These are phyloP conservation scores for Apophysomyces ossiformis DNA, from an alignment of 371 early-diverging fungal species.

Conservation along the genomic window DNA sequence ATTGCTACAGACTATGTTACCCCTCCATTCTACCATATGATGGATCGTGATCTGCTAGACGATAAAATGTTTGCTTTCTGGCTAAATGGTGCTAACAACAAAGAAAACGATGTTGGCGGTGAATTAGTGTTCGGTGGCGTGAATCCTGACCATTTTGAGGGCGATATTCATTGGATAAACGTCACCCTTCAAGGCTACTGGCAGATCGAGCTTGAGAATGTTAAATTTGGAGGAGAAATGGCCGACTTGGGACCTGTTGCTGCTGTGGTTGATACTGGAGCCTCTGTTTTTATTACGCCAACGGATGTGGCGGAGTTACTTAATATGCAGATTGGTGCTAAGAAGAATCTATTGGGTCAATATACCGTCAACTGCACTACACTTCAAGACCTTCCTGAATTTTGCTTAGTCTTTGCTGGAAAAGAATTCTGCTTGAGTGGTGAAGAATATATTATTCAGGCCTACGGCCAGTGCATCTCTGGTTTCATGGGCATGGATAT, in stretches of 20 bases:
- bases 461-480: conserved; percentile 83
- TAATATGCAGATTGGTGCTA: conserved; percentile 87
- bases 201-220: conserved; percentile 84
- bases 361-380: conserved; percentile 79
- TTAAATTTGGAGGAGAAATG: conserved; percentile 72
- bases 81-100: conserved; percentile 59
- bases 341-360: conserved; percentile 89
- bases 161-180: conserved; percentile 79
- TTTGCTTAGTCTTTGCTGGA: conserved; percentile 78
- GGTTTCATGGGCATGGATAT: conserved; percentile 94
- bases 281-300: conserved; percentile 80
- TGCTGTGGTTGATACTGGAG: conserved; percentile 87
- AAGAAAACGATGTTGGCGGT: conserved; percentile 62
- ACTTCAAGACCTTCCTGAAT: conserved; percentile 72
- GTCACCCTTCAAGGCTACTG: conserved; percentile 92
- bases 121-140: conserved; percentile 85
- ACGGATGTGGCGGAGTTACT: conserved; percentile 78
- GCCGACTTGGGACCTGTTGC: conserved; percentile 61
- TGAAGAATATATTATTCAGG: conserved; percentile 83
- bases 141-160: conserved; percentile 72
- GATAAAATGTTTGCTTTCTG: conserved; percentile 87
- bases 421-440: conserved; percentile 55
- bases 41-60: conserved; percentile 74
- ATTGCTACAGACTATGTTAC: conserved; percentile 86
- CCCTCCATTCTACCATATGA: conserved; percentile 93